Conservation (phyloP, 305 asterid genomes). For the Stenogyne calaminthoides region DNA sequence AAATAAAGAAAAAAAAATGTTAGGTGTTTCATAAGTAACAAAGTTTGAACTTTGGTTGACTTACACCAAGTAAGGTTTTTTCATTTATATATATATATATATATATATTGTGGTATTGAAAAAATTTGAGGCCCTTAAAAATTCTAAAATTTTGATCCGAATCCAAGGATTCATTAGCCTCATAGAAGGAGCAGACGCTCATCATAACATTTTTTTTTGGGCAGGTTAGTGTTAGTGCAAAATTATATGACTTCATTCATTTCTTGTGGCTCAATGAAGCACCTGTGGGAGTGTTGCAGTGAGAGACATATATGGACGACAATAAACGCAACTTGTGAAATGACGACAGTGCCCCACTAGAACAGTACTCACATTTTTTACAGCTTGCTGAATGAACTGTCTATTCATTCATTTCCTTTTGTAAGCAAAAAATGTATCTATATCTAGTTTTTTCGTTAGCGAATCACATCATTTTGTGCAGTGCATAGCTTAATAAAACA, state of each 20-base stretch:
- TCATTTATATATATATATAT: no score
- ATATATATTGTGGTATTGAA: no score
- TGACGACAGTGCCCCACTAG: background rate
- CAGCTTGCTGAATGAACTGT: background rate
- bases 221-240: slow-evolving; percentile 98
- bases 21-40: no score
- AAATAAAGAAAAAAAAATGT: no score
- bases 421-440: background rate
- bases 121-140: no score
- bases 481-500: background rate
- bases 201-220: background rate
- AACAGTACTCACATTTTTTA: background rate
- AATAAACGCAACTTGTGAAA: background rate
- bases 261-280: slow-evolving; percentile 98
- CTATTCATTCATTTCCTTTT: background rate
- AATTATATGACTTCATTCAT: slow-evolving; percentile 94
- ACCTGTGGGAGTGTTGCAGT: slow-evolving; percentile 96
- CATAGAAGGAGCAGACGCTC: background rate
- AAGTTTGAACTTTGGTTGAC: no score
- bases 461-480: background rate
- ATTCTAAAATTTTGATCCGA: no score
- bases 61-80: no score
- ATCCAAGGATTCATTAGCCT: no score
- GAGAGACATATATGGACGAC: slow-evolving; percentile 20
- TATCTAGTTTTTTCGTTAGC: background rate